Base-by-base conservation (phyloP, 2,329 filamentous ascomycete genomes). In the Fusarium floridanum region DNA sequence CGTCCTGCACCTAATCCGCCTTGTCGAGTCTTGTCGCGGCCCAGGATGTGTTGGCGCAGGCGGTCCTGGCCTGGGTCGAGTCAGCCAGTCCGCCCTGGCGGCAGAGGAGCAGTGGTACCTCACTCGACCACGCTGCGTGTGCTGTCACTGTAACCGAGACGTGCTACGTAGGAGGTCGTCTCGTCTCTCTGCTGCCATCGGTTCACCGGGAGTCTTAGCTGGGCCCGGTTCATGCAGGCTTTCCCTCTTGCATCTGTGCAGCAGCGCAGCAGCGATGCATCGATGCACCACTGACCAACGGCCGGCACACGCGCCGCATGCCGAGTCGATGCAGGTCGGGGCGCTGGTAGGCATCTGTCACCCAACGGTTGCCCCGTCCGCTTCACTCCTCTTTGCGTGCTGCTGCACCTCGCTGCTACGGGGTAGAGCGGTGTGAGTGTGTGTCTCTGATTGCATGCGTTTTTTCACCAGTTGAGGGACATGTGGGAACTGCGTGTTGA, bases 1-100 rank as follows among this genome's bases (percentile, higher is more conserved):
- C 78, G 66, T 80, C 72, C 77, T 80, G 78, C 78, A 79, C 68
- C 78, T 80, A 80, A 80, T 75, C 59, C 69, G 66, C 71, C 77
- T 65, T 76, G 57, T 66, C 71, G 60, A 56, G 50, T 71, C 61
- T 68, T 67, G 70, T 72, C 55, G 64, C 67, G 69, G 66, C 24
- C 67, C 67, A 65, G 73, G 76, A 77, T 78, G 76, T 67, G 76
- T 66, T 77, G 76, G 76, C 75, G 75, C 60, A 32, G 55, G 70
- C 69, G 56, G 65, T 62, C 63, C 70, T 71, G 61, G 53, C 60
- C 69, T 71, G 61, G 55, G 61, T 61, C 39, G 64, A 59, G 39
- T 59, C 50, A 55, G 68, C 66, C 66, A 55, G 39, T 61, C 50
- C 57, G 68, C 68, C 68, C 69, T 67, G 64, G 67, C 61, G 57